phyloP scores from a whole-genome alignment of 805 yeast species.

The Debaryomyces castellii region DNA sequence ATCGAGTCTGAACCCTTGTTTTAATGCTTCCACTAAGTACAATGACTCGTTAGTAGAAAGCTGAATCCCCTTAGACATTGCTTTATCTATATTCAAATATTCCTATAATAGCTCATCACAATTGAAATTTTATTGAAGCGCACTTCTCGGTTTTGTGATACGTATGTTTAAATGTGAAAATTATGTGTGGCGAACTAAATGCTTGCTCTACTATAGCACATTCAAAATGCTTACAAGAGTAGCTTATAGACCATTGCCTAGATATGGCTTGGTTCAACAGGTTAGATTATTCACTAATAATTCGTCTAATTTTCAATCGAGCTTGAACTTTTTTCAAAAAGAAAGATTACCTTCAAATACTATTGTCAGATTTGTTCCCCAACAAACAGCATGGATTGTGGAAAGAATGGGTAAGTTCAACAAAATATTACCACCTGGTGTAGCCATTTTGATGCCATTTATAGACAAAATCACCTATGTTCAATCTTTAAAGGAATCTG shows the following conservation, averaged over 20 bases:
- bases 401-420: slow-evolving; percentile 88
- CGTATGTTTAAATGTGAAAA: background rate
- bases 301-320: slow-evolving; percentile 7
- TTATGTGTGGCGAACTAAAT: background rate
- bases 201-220: background rate
- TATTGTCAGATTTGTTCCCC: slow-evolving; percentile 76
- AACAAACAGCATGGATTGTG: slow-evolving; percentile 87
- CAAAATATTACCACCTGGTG: slow-evolving; percentile 66
- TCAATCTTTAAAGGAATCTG: slow-evolving; percentile 77
- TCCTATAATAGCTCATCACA: background rate
- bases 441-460: slow-evolving; percentile 70
- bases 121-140: background rate
- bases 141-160: background rate
- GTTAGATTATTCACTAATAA: slow-evolving; percentile 4
- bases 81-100: background rate
- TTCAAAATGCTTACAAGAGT: slow-evolving; percentile 2
- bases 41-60: slow-evolving; percentile 62
- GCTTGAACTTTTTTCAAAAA: slow-evolving; percentile 57
- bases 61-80: slow-evolving; percentile 62
- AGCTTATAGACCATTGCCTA: background rate
- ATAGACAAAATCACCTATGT: slow-evolving; percentile 78
- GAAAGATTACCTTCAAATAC: slow-evolving; percentile 74
- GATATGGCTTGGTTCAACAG: background rate
- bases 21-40: slow-evolving; percentile 63
- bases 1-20: slow-evolving; percentile 62